Base-by-base conservation (phyloP, 2,329 filamentous ascomycete species). In the Hypoxylon sp. region DNA sequence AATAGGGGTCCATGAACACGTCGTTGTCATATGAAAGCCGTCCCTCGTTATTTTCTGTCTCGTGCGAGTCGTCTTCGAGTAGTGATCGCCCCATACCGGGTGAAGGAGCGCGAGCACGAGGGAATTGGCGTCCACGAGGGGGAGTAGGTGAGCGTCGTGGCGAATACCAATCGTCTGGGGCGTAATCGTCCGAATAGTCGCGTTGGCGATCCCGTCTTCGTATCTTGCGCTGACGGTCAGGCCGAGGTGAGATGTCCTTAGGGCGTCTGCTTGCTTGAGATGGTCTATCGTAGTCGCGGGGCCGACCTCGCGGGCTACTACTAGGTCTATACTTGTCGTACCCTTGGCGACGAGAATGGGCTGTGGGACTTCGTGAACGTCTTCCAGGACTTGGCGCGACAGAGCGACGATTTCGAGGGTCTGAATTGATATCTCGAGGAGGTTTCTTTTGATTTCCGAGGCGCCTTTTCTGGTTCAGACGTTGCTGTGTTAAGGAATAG, bases 401-500 rank as follows among this genome's bases (percentile, higher is more conserved):
- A 25, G 21, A 25, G 63, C 25, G 46, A 54, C 43, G 62, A 27
- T 25, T 54, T 48, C 11, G 52, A 48, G 32, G 55, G 37, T 7
- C 26, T 16, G 8, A 13, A 27, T 21, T 12, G 11, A 50, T 16
- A 20, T 27, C 21, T 35, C 9, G 40, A 4, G 3, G 16, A 25
- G 51, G 25, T 7, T 29, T 35, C 21, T 11, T 35, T n/a, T 13
- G 26, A 12, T 52, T 57, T 4, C 54, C 46, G 35, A 30, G 40
- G 9, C 26, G 27, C 26, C 52, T 58, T 9, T 57, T 46, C 31
- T 27, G 35, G 9, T 27, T 25, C 25, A 62, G 62, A 21, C 74
- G 67, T 51, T 63, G 67, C 31, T 70, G 64, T 4, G 63, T 67
- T 27, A 74, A 64, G 2, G 70, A 75, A 8, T 26, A 32, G 6